Base-by-base conservation (phyloP, 768 basidiomycete species). In the Mycena polygramma region DNA sequence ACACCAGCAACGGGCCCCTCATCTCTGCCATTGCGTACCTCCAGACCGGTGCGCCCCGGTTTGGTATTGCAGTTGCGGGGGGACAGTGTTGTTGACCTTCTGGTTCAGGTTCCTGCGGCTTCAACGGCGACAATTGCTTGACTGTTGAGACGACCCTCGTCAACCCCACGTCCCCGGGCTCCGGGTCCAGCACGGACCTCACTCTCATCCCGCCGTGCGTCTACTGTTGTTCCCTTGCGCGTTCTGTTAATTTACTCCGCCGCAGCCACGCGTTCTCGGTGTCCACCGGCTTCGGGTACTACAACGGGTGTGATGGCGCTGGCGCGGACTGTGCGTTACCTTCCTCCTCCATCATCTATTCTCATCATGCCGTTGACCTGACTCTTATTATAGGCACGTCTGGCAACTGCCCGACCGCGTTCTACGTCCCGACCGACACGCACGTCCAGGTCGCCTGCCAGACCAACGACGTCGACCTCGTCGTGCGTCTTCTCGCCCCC, bases 311-410 rank as follows among this genome's bases (percentile, higher is more conserved):
- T 59, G 77, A 85, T 57, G 82, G 83, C 51, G 71, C 76, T 20
- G 86, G 86, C 1, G 78, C 82, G n/a, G 77, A 81, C 69, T 87
- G 86, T 85, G 71, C 76, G 82, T 72, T 20, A 17, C 45, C 7
- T 2, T 19, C 15, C 10, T 46, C 17, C 45, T 46, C 17, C 7
- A 7, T 46, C 19, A 2, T 20, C 2, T 7, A 14, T 17, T 24
- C 4, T 11, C 35, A 37, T 8, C 36, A 30, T 2, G 14, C 14
- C n/a, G n/a, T n/a, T n/a, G n/a, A n/a, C n/a, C n/a, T 5, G 15
- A 30, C 30, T 30, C 6, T 58, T 5, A 2, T 22, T 1, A 36
- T 15, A 69, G 68, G 68, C 55, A 64, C 61, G 46, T 45, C 49
- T 19, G 59, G 24, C 6, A 53, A 20, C 63, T 70, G 69, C 63